phyloP scores from a whole-genome alignment of 2,329 filamentous ascomycete species.

The Xylariaceae sp. region DNA sequence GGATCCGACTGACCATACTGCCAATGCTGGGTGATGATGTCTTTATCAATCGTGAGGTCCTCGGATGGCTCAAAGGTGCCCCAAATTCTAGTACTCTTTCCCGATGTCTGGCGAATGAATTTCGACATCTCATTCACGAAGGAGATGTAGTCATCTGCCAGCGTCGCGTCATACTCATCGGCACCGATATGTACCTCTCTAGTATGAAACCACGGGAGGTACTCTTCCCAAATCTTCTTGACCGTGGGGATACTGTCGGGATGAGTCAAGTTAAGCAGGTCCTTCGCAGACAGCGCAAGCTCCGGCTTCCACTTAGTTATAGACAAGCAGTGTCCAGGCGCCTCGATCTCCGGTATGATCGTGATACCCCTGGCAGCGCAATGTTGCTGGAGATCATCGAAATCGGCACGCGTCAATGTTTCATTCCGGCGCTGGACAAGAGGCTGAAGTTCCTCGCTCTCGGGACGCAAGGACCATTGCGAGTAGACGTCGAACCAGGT shows the following conservation, averaged over 20 bases:
- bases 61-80: slow-evolving; percentile 43
- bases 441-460: slow-evolving; percentile 34
- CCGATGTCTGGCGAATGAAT: slow-evolving; percentile 35
- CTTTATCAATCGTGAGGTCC: slow-evolving; percentile 34
- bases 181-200: slow-evolving; percentile 52
- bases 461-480: slow-evolving; percentile 39
- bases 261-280: slow-evolving; percentile 48
- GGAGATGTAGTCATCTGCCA: slow-evolving; percentile 45
- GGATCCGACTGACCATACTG: slow-evolving; percentile 45
- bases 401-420: slow-evolving; percentile 40
- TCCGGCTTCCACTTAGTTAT: slow-evolving; percentile 53
- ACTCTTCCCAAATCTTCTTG: slow-evolving; percentile 47
- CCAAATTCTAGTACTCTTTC: slow-evolving; percentile 49
- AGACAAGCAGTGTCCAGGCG: slow-evolving; percentile 47
- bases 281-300: slow-evolving; percentile 41
- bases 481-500: slow-evolving; percentile 43
- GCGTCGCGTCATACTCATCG: slow-evolving; percentile 45
- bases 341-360: slow-evolving; percentile 50
- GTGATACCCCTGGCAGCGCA: slow-evolving; percentile 49
- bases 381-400: slow-evolving; percentile 44
- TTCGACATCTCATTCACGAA: slow-evolving; percentile 48
- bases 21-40: slow-evolving; percentile 44
- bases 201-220: slow-evolving; percentile 50
- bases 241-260: slow-evolving; percentile 49
- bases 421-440: slow-evolving; percentile 43